These are phyloP conservation scores for Herpetomonas tarakana DNA, from an alignment of 208 protist genomes.

Conservation along the genomic window DNA sequence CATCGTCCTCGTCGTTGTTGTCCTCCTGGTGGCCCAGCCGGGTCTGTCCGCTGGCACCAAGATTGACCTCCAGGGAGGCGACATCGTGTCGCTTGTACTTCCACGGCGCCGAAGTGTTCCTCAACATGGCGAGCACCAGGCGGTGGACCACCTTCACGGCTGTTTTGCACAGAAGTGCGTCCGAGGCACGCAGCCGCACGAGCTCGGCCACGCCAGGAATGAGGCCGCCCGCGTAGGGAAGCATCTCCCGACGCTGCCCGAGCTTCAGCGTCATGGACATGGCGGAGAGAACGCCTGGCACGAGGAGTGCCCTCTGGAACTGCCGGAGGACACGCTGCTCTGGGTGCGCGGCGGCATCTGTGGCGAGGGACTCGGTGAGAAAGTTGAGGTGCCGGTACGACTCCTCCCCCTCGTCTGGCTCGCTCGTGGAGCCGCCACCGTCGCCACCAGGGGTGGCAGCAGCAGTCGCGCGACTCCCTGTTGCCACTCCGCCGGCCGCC, in stretches of 20 bases:
- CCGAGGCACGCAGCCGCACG: conserved; percentile 20
- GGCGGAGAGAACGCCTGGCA: conserved; percentile 82
- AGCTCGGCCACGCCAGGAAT: conserved; percentile 34
- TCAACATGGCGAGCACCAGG: conserved; percentile 86
- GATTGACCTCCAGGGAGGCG: conserved; percentile 64
- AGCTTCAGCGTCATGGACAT: conserved; percentile 92
- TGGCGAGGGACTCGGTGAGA: conserved; percentile 11
- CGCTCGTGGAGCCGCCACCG: background rate
- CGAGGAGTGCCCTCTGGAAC: conserved; percentile 13
- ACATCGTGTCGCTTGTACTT: conserved; percentile 80
- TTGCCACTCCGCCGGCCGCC: background rate
- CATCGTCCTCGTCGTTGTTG: conserved; percentile 19
- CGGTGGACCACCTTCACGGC: conserved; percentile 91
- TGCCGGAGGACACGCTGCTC: background rate
- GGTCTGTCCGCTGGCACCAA: conserved; percentile 17
- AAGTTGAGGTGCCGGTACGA: background rate
- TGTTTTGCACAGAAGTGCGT: conserved; percentile 82
- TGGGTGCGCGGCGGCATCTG: background rate
- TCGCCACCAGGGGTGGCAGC: background rate
- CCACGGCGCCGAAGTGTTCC: conserved; percentile 86
- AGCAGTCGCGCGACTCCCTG: background rate
- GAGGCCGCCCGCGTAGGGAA: conserved; percentile 50
- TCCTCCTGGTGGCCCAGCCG: background rate
- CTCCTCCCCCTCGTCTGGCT: background rate
- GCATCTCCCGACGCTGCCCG: conserved; percentile 85